Evolutionary conservation across 2,329 filamentous ascomycete genomes (phyloP).

Genomic region (Cephalotrichum gorgonifer): DNA sequence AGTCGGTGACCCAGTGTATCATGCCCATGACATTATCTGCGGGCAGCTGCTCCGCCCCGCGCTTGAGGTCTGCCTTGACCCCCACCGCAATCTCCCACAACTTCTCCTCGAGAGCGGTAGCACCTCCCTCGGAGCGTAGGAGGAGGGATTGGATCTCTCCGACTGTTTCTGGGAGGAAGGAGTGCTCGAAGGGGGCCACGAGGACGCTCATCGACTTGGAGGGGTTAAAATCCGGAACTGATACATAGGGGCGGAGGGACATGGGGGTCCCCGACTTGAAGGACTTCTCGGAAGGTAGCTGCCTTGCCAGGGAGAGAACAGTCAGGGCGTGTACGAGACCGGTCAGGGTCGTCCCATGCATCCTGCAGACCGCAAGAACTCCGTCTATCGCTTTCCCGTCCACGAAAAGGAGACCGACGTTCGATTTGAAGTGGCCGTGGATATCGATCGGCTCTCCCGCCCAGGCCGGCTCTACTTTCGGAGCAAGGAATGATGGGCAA

Average conservation of each 20-base stretch:
- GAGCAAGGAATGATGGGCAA: slow-evolving; percentile 26
- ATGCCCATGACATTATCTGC: slow-evolving; percentile 31
- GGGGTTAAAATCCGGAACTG: slow-evolving; percentile 3
- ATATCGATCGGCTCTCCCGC: slow-evolving; percentile 23
- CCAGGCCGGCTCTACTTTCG: slow-evolving; percentile 23
- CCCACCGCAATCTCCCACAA: slow-evolving; percentile 32
- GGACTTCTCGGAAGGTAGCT: slow-evolving; percentile 20
- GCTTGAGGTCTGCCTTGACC: slow-evolving; percentile 23
- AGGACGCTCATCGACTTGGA: slow-evolving; percentile 26
- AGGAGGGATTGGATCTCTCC: slow-evolving; percentile 6
- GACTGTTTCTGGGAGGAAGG: slow-evolving; percentile 15
- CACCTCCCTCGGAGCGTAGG: neutral
- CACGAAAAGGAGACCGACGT: slow-evolving; percentile 26
- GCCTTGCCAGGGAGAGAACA: slow-evolving; percentile 26
- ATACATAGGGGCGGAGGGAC: slow-evolving; percentile 29
- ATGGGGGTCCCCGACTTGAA: slow-evolving; percentile 32
- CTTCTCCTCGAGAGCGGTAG: slow-evolving; percentile 5
- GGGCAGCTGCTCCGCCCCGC: slow-evolving; percentile 22
- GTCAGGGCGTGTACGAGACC: slow-evolving; percentile 35
- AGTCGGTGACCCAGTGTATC: slow-evolving; percentile 31
- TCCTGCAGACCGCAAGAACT: slow-evolving; percentile 28
- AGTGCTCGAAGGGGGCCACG: slow-evolving; percentile 24
- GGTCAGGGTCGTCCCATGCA: slow-evolving; percentile 33
- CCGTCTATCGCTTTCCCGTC: slow-evolving; percentile 13
- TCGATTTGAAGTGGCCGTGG: slow-evolving; percentile 22